Base-by-base conservation (phyloP, 1,139 yeast species). In the Spencermartinsiella ligniputridi region DNA sequence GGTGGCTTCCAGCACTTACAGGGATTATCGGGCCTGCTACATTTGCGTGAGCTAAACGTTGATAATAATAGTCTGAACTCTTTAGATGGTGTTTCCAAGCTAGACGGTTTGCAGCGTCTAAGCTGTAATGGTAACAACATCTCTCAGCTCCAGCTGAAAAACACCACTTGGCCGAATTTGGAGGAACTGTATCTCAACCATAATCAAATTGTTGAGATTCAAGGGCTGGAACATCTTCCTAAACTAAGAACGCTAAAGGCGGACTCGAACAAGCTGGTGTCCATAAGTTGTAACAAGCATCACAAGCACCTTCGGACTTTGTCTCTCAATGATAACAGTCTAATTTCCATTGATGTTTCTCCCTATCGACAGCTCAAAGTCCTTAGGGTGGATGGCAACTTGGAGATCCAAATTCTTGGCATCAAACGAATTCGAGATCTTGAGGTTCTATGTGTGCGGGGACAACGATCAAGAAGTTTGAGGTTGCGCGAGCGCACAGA, bases 11-110 rank as follows among this genome's bases (percentile, higher is more conserved):
- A 63, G n/a, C 57, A 57, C 25, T 48, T 63, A 38, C 55, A 59
- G 32, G 64, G 70, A 2, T 39, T 68, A 33, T 52, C 64, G 12
- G 50, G 50, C 17, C 48, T 66, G 44, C 45, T 51, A 17, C 64
- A 63, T 40, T 51, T 66, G 37, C 51, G 65, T 2, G 62, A 60
- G 21, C 52, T 66, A 32, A 54, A 57, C 27, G 57, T 59, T 4
- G 58, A 59, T 45, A 44, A 55, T 41, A 64, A 63, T 39, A 48
- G 50, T 16, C 46, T 62, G 13, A 44, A 43, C n/a, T 53, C 58
- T 9, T 48, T 64, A 22, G 55, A 52, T 34, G 67, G 67, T 2
- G 48, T 65, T 15, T 41, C 51, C 17, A 51, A 54, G 17, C 45
- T 64, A n/a, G 60, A 57, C 17, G 64, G 66, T 6, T 52, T 66